Percentiles rank a stretch among this genome's conserved stretches.
These are phyloP conservation scores for Phoenix roebelenii DNA, from an alignment of 176 grass and related monocot species.

Conservation along the genomic window DNA sequence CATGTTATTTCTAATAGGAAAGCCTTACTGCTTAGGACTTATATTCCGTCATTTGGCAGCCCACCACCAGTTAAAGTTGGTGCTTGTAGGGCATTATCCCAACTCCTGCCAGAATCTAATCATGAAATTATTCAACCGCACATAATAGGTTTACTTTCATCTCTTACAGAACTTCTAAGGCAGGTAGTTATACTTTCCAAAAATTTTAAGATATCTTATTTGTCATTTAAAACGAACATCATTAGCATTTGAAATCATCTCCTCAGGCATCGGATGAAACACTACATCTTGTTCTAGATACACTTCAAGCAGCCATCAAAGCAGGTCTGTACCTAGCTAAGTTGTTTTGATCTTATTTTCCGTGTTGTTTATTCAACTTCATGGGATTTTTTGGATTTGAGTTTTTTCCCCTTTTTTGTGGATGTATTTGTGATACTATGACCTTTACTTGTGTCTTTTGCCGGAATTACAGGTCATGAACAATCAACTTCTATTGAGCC, in stretches of 20 bases:
- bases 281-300: conserved; percentile 94
- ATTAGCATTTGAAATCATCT: conserved; percentile 13
- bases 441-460: conserved; percentile 1
- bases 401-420: conserved; percentile 18
- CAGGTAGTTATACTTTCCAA: conserved; percentile 41
- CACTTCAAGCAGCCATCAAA: conserved; percentile 68
- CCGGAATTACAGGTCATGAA: conserved; percentile 39
- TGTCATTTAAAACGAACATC: neutral
- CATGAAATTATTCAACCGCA: conserved; percentile 36
- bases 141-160: conserved; percentile 70
- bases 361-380: neutral
- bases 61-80: conserved; percentile 91
- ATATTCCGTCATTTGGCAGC: conserved; percentile 36
- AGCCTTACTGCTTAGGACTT: neutral
- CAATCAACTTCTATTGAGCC: conserved; percentile 68
- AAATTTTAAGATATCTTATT: neutral
- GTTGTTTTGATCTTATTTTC: conserved; percentile 14
- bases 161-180: conserved; percentile 65
- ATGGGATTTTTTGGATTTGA: conserved; percentile 6
- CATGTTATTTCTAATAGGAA: neutral
- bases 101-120: conserved; percentile 56
- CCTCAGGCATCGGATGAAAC: conserved; percentile 90
- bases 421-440: conserved; percentile 9
- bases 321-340: conserved; percentile 47
- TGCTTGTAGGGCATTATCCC: conserved; percentile 66